Evolutionary conservation across 1,284 basidiomycete genomes (phyloP).

Genomic region (Mixia osmundae): DNA sequence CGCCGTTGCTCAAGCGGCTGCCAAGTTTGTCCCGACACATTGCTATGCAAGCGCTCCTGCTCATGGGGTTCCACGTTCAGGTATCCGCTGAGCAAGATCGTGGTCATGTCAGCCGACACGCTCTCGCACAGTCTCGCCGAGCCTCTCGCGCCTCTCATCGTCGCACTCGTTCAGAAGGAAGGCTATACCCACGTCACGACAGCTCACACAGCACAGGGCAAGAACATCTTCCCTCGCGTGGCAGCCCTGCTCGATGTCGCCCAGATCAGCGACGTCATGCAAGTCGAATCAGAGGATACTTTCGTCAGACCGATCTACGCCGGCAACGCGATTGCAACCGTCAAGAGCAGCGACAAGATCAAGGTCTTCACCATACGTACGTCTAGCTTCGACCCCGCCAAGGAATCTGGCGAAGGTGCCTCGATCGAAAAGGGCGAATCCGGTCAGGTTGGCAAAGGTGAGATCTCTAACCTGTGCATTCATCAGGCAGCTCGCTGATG

Average conservation of each 20-base stretch:
- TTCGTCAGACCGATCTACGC: slow-evolving; percentile 94
- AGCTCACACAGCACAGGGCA: slow-evolving; percentile 48
- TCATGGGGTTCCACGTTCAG: slow-evolving; percentile 4
- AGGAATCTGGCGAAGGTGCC: slow-evolving; percentile 29
- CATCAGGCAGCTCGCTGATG: not conserved
- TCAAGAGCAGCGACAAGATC: slow-evolving; percentile 49
- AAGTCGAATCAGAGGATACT: slow-evolving; percentile 49
- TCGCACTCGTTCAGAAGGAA: slow-evolving; percentile 27
- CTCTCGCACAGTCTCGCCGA: slow-evolving; percentile 26
- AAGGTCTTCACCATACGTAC: slow-evolving; percentile 90
- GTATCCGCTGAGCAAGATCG: slow-evolving; percentile 25
- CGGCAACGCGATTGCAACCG: slow-evolving; percentile 86
- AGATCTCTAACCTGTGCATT: not conserved
- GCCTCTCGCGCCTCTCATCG: slow-evolving; percentile 29
- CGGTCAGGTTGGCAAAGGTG: slow-evolving; percentile 2
- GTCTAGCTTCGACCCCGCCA: slow-evolving; percentile 62
- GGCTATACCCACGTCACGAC: slow-evolving; percentile 62
- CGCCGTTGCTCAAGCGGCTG: slow-evolving; percentile 43
- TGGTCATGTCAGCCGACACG: slow-evolving; percentile 24
- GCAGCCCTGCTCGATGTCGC: slow-evolving; percentile 57
- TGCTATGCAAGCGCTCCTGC: not conserved
- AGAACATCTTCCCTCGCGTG: slow-evolving; percentile 57
- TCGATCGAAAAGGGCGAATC: slow-evolving; percentile 30
- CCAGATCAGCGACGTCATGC: slow-evolving; percentile 68
- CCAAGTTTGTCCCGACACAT: slow-evolving; percentile 34